Evolutionary conservation across 805 yeast genomes (phyloP), one percentile per base, ranked within the genome.

Genomic region (Kodamaea nitidulidarum): DNA sequence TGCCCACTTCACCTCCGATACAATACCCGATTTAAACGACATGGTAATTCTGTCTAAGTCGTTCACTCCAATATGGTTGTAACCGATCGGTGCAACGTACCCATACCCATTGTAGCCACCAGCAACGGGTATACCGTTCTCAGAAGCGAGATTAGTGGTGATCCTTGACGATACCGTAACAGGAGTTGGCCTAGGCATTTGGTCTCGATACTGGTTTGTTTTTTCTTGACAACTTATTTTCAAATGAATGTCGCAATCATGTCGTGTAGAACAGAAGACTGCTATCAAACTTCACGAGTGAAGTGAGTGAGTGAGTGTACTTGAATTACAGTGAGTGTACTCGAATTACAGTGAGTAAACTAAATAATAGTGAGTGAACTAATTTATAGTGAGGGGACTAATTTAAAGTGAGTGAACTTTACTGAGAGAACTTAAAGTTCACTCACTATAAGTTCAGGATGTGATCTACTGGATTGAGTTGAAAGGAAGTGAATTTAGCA

Each of bases 1-100:
- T 3, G 91, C 82, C 80, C 88, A 84, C 49, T 76, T 78, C 16
- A 82, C 71, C 55, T 88, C 96, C 22, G 73, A 71, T 12, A 70
- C 75, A 16, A 87, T 61, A 1, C 80, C 83, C 14, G 83, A 75
- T 43, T 72, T 69, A 43, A 88, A 71, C 3, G 93, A 79, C 79
- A 88, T 73, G 47, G 73, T 71, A 51, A 88, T 77, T 44, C 96
- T 71, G 9, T 74, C 72, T 46, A 81, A 60, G 39, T 78, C 78
- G 34, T 80, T 78, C 4, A 78, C 73, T 11, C 95, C 95, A 44
- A 71, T 70, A 40, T 66, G 63, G 35, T 58, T 58, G 18, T 52
- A 43, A 15, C 61, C 61, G 12, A 46, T 45, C 10, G 50, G 43
- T 3, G 45, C 41, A 18, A 32, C 36, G 9, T 41, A 28, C 12